phyloP scores from a whole-genome alignment of 768 basidiomycete species.

The Auricularia sp. region DNA sequence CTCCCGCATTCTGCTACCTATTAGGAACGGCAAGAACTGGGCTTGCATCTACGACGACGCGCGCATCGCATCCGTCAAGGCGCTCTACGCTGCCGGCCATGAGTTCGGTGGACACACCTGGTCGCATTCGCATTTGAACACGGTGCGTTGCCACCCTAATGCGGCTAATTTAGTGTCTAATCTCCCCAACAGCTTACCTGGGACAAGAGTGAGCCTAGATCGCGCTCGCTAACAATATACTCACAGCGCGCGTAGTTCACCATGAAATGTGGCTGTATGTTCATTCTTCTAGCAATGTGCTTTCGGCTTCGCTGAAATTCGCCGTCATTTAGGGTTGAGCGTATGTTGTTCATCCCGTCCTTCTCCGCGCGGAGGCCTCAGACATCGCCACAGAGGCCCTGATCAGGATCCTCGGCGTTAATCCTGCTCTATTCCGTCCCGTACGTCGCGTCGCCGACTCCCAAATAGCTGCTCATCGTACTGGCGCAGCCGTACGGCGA shows the following conservation, averaged over 20 bases:
- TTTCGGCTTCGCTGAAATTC: background rate
- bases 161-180: too few relatives aligned
- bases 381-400: background rate
- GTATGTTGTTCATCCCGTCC: too few relatives aligned
- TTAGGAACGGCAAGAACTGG: constrained; percentile 6
- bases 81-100: constrained; percentile 31
- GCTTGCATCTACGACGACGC: constrained; percentile 21
- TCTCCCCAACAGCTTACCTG: constrained; percentile 6
- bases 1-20: background rate
- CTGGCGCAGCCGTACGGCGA: constrained; percentile 30
- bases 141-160: constrained; percentile 10
- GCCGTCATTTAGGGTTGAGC: background rate
- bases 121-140: constrained; percentile 28
- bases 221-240: background rate
- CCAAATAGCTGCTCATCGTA: constrained; percentile 41
- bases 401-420: constrained; percentile 1
- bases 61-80: constrained; percentile 22
- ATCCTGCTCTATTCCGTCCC: background rate
- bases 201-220: constrained; percentile 15
- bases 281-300: background rate
- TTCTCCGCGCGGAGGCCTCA: too few relatives aligned
- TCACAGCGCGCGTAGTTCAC: constrained; percentile 16
- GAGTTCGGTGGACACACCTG: constrained; percentile 39
- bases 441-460: constrained; percentile 26
- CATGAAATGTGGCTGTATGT: constrained; percentile 23